Evolutionary conservation across 352 stramenopile genomes (phyloP), one percentile per base, ranked within the genome.

Genomic region (Globisporangium rhizosaccharum): DNA sequence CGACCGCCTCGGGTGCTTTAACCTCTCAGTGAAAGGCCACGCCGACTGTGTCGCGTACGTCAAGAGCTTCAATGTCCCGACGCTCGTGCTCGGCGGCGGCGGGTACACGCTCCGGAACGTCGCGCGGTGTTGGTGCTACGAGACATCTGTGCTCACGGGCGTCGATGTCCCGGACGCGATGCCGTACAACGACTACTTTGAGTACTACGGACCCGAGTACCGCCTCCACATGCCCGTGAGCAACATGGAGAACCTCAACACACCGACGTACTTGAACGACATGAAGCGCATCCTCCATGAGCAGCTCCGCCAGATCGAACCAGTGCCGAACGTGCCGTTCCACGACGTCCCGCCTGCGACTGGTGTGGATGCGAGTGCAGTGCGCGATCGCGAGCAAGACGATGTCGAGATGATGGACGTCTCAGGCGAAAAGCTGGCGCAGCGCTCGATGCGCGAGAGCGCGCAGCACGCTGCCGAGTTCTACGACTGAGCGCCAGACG

Each of bases 181-280:
- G 72, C 97, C 97, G 5, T 99, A 98, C 82, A 99, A 99, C 80
- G 96, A 99, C 72, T 99, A 99, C 80, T 99, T 98, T 77, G 97
- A 99, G 74, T 99, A 99, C 78, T 99, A 98, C 75, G 94, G 93
- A 0, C 97, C 97, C 1, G 94, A 99, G 70, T 99, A 97, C 77
- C 95, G 97, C 53, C 75, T 99, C 37, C 97, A 99, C 75, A 87
- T 99, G 65, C 93, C 96, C 20, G 90, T 97, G 62, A 87, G 82
- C 61, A 96, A 92, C 75, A 98, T 99, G 77, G 92, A 98, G 63
- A 99, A 99, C 68, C 77, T 98, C 47, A 99, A 99, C 79, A 97
- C 92, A 44, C 76, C 75, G 17, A 77, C 92, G 54, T 98, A 96
- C 56, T 68, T 98, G 41, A 80, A 96, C 36, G 78, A 87, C 36